Evolutionary conservation across 805 yeast genomes (phyloP).

Genomic region (Nakazawaea wyomingensis): DNA sequence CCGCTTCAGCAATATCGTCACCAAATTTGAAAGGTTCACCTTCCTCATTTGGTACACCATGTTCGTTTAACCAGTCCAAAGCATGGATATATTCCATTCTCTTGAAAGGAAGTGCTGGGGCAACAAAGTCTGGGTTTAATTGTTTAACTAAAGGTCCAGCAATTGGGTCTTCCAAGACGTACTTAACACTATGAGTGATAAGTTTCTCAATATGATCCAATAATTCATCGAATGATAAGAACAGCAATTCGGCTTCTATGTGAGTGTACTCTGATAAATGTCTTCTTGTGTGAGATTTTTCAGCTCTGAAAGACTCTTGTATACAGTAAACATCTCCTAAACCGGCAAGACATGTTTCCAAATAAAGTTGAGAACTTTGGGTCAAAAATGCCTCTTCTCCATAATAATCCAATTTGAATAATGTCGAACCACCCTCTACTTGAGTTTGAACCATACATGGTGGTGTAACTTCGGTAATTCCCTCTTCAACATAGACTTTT

Average conservation of each 20-base stretch:
- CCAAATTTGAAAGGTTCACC: conserved; percentile 92
- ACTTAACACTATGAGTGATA: conserved; percentile 62
- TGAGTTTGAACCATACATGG: conserved; percentile 99
- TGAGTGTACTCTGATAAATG: conserved; percentile 97
- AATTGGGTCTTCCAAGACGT: conserved; percentile 82
- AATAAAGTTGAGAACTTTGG: conserved; percentile 93
- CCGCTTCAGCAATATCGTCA: conserved; percentile 99
- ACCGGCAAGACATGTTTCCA: conserved; percentile 94
- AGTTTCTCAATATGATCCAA: conserved; percentile 80
- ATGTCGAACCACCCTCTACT: conserved; percentile 98
- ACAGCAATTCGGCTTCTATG: conserved; percentile 90
- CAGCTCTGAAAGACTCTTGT: conserved; percentile 99
- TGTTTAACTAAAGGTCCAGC: conserved; percentile 87
- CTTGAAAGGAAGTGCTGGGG: conserved; percentile 83
- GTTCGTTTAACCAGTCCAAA: conserved; percentile 93
- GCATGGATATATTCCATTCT: conserved; percentile 92
- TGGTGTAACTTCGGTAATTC: conserved; percentile 87
- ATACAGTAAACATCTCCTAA: conserved; percentile 96
- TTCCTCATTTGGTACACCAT: conserved; percentile 90
- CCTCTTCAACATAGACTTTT: conserved; percentile 69
- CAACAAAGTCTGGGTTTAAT: conserved; percentile 84
- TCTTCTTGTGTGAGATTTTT: conserved; percentile 97
- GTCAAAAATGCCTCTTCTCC: conserved; percentile 96
- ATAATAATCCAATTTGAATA: conserved; percentile 88
- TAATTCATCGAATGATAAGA: conserved; percentile 81